These are phyloP conservation scores for Carex sylvatica DNA, from an alignment of 202 grass and related monocot genomes.

Conservation along the genomic window DNA sequence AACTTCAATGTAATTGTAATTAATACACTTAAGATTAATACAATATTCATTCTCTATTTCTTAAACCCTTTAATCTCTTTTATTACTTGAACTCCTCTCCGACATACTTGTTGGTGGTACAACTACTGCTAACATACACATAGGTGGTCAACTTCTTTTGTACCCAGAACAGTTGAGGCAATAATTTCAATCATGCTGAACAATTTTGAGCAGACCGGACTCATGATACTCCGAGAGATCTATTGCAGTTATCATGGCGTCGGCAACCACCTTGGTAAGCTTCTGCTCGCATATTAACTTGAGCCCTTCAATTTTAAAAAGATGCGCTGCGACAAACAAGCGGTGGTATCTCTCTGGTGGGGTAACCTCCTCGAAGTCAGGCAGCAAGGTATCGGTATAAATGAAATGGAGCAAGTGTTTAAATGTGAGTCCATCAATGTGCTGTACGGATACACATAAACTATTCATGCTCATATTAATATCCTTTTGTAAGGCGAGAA, in stretches of 20 bases:
- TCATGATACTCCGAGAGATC: not conserved
- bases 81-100: not conserved
- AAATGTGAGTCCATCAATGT: not conserved
- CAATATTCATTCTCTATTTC: too few species aligned
- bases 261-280: not conserved
- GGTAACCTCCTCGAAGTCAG: not conserved
- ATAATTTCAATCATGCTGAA: not conserved
- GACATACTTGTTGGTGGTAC: not conserved
- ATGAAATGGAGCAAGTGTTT: constrained; percentile 7
- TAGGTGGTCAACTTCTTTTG: not conserved
- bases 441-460: not conserved
- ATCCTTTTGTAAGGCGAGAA: not conserved
- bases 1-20: too few species aligned
- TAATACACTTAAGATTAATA: too few species aligned
- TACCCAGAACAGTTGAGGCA: not conserved
- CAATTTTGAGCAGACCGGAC: not conserved
- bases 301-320: not conserved
- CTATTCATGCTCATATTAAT: not conserved
- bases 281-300: not conserved
- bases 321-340: not conserved
- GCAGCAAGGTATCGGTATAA: not conserved
- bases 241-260: not conserved
- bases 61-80: not conserved
- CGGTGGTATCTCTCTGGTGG: not conserved
- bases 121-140: not conserved